Conservation (phyloP, 352 stramenopile species). For the Globisporangium cylindrosporum region DNA sequence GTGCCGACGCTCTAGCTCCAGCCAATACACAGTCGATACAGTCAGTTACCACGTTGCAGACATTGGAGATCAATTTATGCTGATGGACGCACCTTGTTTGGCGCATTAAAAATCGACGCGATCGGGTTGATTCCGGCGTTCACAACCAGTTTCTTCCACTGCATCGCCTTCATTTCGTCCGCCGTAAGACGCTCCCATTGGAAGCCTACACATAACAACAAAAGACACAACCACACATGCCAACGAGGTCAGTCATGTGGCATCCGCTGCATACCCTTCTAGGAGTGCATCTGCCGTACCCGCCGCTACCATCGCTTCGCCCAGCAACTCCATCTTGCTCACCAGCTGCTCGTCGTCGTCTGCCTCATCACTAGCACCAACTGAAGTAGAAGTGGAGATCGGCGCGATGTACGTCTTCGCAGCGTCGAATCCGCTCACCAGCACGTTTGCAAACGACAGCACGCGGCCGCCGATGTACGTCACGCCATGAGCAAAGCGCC, state of each 20-base stretch:
- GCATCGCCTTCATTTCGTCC: conserved; percentile 51
- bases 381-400: conserved; percentile 12
- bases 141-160: conserved; percentile 80
- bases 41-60: too few relatives aligned
- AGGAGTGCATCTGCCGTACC: conserved; percentile 21
- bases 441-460: conserved; percentile 36
- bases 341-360: conserved; percentile 6
- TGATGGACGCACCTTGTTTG: conserved; percentile 35
- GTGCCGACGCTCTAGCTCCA: conserved; percentile 33
- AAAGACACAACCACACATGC: not conserved
- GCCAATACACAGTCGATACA: not conserved
- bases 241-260: not conserved
- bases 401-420: conserved; percentile 56
- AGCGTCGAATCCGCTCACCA: conserved; percentile 43
- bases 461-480: conserved; percentile 62
- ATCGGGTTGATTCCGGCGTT: conserved; percentile 81
- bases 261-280: not conserved
- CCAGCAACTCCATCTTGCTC: conserved; percentile 29
- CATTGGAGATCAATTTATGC: too few relatives aligned
- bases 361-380: not conserved
- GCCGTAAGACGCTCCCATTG: conserved; percentile 37
- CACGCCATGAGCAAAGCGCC: conserved; percentile 57
- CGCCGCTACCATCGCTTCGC: conserved; percentile 30
- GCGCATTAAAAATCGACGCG: conserved; percentile 50
- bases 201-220: conserved; percentile 29